Percentiles rank a stretch among this genome's conserved stretches.
These are phyloP conservation scores for Xylaria sp. DNA, from an alignment of 2,329 filamentous ascomycete species.

Conservation along the genomic window DNA sequence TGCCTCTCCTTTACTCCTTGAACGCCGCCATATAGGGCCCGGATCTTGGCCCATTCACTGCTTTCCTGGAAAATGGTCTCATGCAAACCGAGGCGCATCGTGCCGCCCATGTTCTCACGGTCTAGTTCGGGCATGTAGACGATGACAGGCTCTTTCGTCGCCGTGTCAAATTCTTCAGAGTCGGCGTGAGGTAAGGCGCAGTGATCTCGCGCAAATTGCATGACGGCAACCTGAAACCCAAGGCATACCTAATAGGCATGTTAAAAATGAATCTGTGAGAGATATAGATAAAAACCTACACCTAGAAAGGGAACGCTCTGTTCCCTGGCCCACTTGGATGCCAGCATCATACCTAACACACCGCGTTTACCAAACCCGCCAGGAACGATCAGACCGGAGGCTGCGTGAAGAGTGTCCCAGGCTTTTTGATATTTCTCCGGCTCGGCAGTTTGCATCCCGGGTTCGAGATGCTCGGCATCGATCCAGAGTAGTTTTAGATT, in stretches of 20 bases:
- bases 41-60: constrained; percentile 81
- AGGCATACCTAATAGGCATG: constrained; percentile 70
- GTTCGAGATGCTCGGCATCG: constrained; percentile 85
- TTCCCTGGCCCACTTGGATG: constrained; percentile 86
- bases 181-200: constrained; percentile 68
- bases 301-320: constrained; percentile 85
- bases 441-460: constrained; percentile 65
- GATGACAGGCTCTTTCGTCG: constrained; percentile 75
- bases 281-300: constrained; percentile 19
- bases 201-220: constrained; percentile 84
- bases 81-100: constrained; percentile 84
- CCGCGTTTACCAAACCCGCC: constrained; percentile 85
- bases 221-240: constrained; percentile 91
- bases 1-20: constrained; percentile 76
- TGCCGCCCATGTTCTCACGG: constrained; percentile 76
- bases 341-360: constrained; percentile 88
- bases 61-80: constrained; percentile 78
- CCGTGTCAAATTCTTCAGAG: constrained; percentile 65
- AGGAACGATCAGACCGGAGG: constrained; percentile 73
- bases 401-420: constrained; percentile 81
- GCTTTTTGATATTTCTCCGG: constrained; percentile 84
- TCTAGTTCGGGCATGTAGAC: constrained; percentile 88
- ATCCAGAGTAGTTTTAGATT: constrained; percentile 86
- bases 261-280: constrained; percentile 3
- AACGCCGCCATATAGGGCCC: constrained; percentile 74